Base-by-base conservation (phyloP, 177 flowering plant genomes). In the Vitis hybrid region DNA sequence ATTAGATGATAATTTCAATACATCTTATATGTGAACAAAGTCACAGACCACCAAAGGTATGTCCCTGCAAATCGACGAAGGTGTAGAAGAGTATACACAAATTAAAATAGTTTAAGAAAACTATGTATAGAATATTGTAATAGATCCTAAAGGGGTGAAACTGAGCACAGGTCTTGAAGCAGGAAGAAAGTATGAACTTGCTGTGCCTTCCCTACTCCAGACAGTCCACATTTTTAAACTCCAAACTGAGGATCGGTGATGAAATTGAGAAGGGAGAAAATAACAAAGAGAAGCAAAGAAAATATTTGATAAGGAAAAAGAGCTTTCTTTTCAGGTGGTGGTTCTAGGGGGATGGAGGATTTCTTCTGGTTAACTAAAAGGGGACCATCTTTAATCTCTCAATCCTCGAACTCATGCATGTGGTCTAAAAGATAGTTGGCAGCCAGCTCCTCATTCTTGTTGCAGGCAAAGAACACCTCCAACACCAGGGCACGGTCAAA, bases 381-480 rank as follows among this genome's bases (percentile, higher is more conserved):
- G 48, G 27, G 17, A 30, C 46, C 56, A 61, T 14, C 59, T 65
- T 69, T 4, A 2, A 61, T 71, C 58, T 14, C 64, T 88, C 74
- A 85, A n/a, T 88, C 95, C 21, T 90, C 91, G 73, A 85, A 84
- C 62, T 91, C 95, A 61, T 92, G 84, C 71, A 83, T 87, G 75
- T 93, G 95, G 66, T 93, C 98, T 63, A 93, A 69, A 50, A 93
- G 97, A 76, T 90, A 92, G 79, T 93, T 92, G 0, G 98, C 96
- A 35, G 98, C 96, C 66, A 93, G 78, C 75, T 90, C 96, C 76
- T 93, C 98, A 30, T 92, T 89, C 76, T 90, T 93, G 90, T 89
- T 89, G 89, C 98, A 93, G 30, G 97, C 98, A 75, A 90, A 92
- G 82, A 80, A 93, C 63, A 92, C 98, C 76, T 90, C 86, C 80